Conservation (phyloP, 2,329 filamentous ascomycete species). For the Colletotrichum gloeosporioides region DNA sequence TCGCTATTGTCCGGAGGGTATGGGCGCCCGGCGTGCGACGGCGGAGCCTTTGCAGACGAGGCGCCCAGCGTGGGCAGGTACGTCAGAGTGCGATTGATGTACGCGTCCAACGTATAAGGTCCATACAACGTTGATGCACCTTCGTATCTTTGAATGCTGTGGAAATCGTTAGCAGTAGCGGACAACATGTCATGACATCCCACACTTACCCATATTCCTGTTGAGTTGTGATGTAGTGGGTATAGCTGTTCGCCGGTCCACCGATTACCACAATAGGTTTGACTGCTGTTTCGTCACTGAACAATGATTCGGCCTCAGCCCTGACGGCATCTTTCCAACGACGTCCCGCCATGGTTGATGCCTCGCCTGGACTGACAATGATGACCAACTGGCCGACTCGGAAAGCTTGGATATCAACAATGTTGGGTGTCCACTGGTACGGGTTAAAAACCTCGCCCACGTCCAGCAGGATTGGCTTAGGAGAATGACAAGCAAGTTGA, state of each 20-base stretch:
- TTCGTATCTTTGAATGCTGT: conserved; percentile 80
- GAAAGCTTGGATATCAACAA: conserved; percentile 84
- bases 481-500: conserved; percentile 77
- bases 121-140: conserved; percentile 90
- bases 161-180: conserved; percentile 20
- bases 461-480: conserved; percentile 86
- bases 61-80: conserved; percentile 11
- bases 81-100: conserved; percentile 74
- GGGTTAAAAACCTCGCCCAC: conserved; percentile 78
- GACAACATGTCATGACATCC: conserved; percentile 11
- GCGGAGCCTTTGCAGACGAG: background rate
- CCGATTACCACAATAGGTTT: conserved; percentile 80
- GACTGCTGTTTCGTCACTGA: conserved; percentile 42
- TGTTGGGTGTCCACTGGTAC: conserved; percentile 87
- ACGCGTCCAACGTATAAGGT: conserved; percentile 81
- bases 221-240: conserved; percentile 76
- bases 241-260: conserved; percentile 87
- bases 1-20: conserved; percentile 80
- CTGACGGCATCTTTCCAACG: conserved; percentile 80
- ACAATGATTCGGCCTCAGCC: conserved; percentile 47
- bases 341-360: conserved; percentile 89
- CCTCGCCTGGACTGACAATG: conserved; percentile 85
- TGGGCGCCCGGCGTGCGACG: conserved; percentile 49
- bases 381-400: conserved; percentile 85
- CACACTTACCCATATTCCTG: conserved; percentile 60